Conservation (phyloP, 352 stramenopile species). For the Aphanomyces astaci region DNA sequence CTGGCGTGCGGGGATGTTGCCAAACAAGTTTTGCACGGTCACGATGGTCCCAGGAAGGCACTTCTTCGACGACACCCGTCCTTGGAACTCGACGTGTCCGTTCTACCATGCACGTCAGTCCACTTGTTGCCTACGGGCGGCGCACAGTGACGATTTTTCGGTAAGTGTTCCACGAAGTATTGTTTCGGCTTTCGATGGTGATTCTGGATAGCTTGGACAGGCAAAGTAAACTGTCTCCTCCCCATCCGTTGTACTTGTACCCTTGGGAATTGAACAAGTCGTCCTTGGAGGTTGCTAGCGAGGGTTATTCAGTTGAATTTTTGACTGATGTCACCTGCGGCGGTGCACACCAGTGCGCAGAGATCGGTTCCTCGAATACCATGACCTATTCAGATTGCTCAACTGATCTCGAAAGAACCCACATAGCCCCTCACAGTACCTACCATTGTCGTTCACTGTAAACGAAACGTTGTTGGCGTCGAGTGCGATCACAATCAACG, state of each 20-base stretch:
- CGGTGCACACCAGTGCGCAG: constrained; percentile 11
- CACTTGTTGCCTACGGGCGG: background rate
- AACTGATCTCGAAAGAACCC: background rate
- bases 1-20: constrained; percentile 44
- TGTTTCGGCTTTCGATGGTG: constrained; percentile 56
- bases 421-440: background rate
- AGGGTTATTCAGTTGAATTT: too few relatives aligned
- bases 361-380: constrained; percentile 49
- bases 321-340: background rate
- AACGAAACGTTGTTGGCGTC: constrained; percentile 47
- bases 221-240: constrained; percentile 47
- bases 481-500: constrained; percentile 37
- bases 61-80: constrained; percentile 28
- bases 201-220: constrained; percentile 37
- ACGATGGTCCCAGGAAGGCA: constrained; percentile 40
- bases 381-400: constrained; percentile 35
- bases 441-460: constrained; percentile 61
- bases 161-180: constrained; percentile 46
- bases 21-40: constrained; percentile 46
- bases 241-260: constrained; percentile 33
- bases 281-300: constrained; percentile 44
- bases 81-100: constrained; percentile 50
- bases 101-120: constrained; percentile 27
- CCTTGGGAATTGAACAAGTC: background rate
- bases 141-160: constrained; percentile 64